Conservation (phyloP, 345 rosid genomes). For the Lagerstroemia speciosa region DNA sequence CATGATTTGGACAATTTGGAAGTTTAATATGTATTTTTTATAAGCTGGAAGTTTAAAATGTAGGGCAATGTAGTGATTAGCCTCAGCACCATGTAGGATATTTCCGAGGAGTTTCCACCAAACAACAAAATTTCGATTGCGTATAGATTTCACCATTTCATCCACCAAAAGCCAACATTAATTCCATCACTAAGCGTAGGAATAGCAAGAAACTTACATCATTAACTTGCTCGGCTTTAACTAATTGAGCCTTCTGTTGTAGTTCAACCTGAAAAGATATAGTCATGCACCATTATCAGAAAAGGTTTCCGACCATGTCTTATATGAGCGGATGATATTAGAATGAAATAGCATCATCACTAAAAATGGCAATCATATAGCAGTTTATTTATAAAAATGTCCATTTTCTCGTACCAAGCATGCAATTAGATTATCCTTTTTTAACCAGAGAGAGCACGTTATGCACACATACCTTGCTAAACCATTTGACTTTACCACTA, state of each 20-base stretch:
- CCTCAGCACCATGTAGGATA: not conserved
- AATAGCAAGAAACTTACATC: slow-evolving; percentile 43
- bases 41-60: not conserved
- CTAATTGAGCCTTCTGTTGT: slow-evolving; percentile 46
- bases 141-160: not conserved
- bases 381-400: not conserved
- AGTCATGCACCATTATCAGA: not conserved
- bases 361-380: not conserved
- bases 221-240: slow-evolving; percentile 51
- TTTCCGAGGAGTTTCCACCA: not conserved
- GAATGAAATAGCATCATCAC: not conserved
- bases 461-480: slow-evolving; percentile 49
- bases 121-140: not conserved
- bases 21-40: not conserved
- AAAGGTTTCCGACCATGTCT: not conserved
- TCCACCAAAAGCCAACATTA: not conserved
- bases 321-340: not conserved
- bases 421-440: not conserved
- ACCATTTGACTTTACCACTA: slow-evolving; percentile 52
- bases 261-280: slow-evolving; percentile 56
- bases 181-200: not conserved
- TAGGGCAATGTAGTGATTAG: not conserved
- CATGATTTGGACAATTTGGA: not conserved
- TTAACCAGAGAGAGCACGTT: no score
- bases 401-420: not conserved